Evolutionary conservation across 2,329 filamentous ascomycete species (phyloP), one percentile per base, ranked within the genome.

Genomic region (Tricladium varicosporioides): DNA sequence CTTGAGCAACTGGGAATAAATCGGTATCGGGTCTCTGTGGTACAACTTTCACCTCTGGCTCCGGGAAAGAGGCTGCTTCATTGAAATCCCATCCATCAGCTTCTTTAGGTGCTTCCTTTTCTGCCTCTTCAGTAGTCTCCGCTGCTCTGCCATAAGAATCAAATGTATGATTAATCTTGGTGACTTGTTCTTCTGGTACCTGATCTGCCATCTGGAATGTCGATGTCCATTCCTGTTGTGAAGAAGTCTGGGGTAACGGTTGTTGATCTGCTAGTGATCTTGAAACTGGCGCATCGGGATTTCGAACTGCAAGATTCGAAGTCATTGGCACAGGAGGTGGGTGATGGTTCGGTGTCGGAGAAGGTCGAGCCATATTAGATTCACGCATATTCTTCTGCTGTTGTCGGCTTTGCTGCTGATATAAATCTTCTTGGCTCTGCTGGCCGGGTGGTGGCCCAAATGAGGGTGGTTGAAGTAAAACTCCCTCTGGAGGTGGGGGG

Each of bases 41-140:
- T 80, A 79, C 51, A 78, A 70, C 73, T 47, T 81, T 78, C 5
- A 71, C 65, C 31, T 75, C 71, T 11, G 82, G 74, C 43, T 89
- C 87, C 0, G 82, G 75, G 52, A 85, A 83, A 36, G 76, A 67
- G n/a, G 80, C 77, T 8, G 85, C 80, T 57, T 97, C 92, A 53
- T 93, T 91, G 65, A 99, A 99, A 68, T 95, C 92, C 94, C 94
- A 99, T 8, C 83, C 90, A 67, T 96, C 92, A 0, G 80, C 70
- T 57, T 89, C 85, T 3, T 79, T 75, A 7, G 72, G 67, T 1
- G 69, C 66, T 49, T 75, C 59, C 68, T 86, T 81, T 53, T 84
- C 78, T 19, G 74, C 64, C 40, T 78, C 75, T 43, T 63, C 63
- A 8, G 44, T 19, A 47, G 47, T 54, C 49, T 65, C 65, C 15